Percentiles rank a stretch among this genome's conserved stretches.
Evolutionary conservation across 2,329 filamentous ascomycete genomes (phyloP).

Genomic region (Plectosphaerella cucumerina): DNA sequence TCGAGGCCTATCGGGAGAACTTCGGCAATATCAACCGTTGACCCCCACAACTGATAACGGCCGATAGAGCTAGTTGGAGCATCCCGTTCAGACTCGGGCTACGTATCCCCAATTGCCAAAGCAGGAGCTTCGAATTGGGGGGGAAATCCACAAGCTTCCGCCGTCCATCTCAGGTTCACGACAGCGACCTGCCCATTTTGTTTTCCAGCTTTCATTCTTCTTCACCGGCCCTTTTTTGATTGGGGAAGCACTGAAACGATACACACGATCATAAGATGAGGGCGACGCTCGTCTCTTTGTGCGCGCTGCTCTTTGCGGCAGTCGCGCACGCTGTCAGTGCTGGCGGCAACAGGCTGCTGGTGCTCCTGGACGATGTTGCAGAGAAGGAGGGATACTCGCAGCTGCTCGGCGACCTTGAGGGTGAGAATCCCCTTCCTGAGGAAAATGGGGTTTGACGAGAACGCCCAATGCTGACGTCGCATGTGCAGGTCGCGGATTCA

Average conservation of each 20-base stretch:
- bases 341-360: conserved; percentile 79
- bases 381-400: conserved; percentile 81
- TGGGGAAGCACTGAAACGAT: conserved; percentile 2
- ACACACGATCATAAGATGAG: conserved; percentile 54
- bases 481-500: conserved; percentile 71
- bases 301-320: conserved; percentile 62
- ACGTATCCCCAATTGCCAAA: conserved; percentile 15
- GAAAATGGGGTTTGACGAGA: no score
- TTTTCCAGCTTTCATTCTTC: conserved; percentile 12
- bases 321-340: conserved; percentile 74
- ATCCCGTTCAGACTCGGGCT: conserved; percentile 10
- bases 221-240: no score
- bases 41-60: neutral
- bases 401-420: conserved; percentile 69
- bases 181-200: conserved; percentile 7
- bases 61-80: neutral
- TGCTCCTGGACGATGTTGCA: conserved; percentile 76
- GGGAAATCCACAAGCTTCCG: neutral
- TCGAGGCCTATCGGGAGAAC: neutral
- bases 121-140: conserved; percentile 11
- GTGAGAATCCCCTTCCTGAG: conserved; percentile 36
- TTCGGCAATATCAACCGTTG: neutral
- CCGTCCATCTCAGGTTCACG: neutral
- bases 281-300: conserved; percentile 64
- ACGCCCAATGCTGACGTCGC: neutral